Conservation (phyloP, 2,329 filamentous ascomycete species). For the Coniella lustricola region DNA sequence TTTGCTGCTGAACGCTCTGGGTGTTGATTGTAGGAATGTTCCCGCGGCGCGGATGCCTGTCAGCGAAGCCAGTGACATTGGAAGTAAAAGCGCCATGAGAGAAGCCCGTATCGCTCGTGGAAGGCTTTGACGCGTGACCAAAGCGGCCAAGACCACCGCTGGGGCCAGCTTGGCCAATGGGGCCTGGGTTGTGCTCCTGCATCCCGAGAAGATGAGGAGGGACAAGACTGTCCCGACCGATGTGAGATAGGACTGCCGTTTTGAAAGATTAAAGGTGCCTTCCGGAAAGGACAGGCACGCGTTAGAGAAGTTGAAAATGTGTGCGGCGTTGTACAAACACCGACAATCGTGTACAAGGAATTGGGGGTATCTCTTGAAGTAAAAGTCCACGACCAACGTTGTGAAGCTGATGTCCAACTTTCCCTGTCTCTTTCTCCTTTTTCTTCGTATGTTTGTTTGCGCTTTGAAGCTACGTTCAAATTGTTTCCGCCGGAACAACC, state of each 20-base stretch:
- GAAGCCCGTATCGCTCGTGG: constrained; percentile 79
- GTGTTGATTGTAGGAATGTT: constrained; percentile 95
- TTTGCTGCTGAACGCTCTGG: constrained; percentile 49
- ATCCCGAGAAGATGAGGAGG: constrained; percentile 83
- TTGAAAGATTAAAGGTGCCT: constrained; percentile 58
- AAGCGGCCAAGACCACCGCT: constrained; percentile 54
- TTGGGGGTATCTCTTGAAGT: constrained; percentile 17
- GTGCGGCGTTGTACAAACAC: constrained; percentile 21
- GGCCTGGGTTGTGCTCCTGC: constrained; percentile 69
- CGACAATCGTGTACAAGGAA: constrained; percentile 11
- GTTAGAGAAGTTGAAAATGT: constrained; percentile 21
- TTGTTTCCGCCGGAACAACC: constrained; percentile 13
- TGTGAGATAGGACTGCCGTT: constrained; percentile 75
- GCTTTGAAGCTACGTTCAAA: constrained; percentile 7
- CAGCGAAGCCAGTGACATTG: constrained; percentile 77
- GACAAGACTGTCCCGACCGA: constrained; percentile 76
- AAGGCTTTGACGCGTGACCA: constrained; percentile 71
- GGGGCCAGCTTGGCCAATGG: constrained; percentile 51
- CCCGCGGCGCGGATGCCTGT: constrained; percentile 74
- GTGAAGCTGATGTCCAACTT: constrained; percentile 2
- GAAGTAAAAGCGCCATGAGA: constrained; percentile 88
- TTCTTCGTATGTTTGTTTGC: neutral
- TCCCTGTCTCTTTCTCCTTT: neutral
- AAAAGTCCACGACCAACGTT: constrained; percentile 9
- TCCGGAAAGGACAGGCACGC: constrained; percentile 39